These are phyloP conservation scores for Fusarium foetens DNA, from an alignment of 2,329 filamentous ascomycete species.

Conservation along the genomic window DNA sequence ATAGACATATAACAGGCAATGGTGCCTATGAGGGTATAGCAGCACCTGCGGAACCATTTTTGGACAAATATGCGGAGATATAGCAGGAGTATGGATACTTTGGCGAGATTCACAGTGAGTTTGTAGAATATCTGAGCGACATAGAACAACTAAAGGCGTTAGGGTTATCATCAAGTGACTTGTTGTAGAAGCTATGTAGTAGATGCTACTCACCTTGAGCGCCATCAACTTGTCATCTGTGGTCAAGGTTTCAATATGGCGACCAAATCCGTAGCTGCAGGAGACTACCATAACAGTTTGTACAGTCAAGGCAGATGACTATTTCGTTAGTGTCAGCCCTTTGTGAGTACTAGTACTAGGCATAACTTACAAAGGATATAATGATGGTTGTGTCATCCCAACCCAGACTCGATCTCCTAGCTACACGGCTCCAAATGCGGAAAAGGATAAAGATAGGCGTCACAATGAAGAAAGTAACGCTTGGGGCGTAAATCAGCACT, in stretches of 20 bases:
- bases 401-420: conserved; percentile 50
- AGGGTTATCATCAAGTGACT: background rate
- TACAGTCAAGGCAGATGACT: conserved; percentile 52
- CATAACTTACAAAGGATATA: conserved; percentile 52
- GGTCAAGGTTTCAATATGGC: conserved; percentile 52
- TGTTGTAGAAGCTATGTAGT: background rate
- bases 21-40: conserved; percentile 54
- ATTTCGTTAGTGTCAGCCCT: background rate
- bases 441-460: conserved; percentile 55
- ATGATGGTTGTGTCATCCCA: conserved; percentile 57
- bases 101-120: conserved; percentile 63
- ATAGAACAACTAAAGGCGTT: conserved; percentile 57
- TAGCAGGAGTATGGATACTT: conserved; percentile 62
- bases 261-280: conserved; percentile 55
- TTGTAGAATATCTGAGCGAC: conserved; percentile 65
- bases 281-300: conserved; percentile 54
- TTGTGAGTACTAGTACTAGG: background rate
- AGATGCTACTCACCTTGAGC: conserved; percentile 48
- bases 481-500: conserved; percentile 51
- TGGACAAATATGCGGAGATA: conserved; percentile 65
- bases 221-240: conserved; percentile 49
- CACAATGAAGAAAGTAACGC: conserved; percentile 55
- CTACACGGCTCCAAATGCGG: conserved; percentile 54
- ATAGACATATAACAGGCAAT: conserved; percentile 58
- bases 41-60: conserved; percentile 56